phyloP scores from a whole-genome alignment of 1,284 basidiomycete genomes.

The Lentinula novae-zelandiae region DNA sequence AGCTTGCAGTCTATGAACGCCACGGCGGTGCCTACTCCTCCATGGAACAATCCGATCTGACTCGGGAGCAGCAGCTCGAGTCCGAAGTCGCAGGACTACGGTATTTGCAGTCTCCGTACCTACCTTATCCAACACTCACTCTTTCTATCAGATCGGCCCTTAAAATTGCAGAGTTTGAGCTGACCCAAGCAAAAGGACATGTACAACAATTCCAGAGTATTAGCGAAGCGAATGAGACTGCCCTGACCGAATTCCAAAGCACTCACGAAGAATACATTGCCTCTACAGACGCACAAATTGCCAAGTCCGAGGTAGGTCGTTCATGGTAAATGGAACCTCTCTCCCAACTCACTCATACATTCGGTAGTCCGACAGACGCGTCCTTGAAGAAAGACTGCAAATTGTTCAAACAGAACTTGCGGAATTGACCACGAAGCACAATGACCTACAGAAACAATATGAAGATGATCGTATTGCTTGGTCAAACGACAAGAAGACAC shows the following conservation, averaged over 20 bases:
- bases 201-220: slow-evolving; percentile 84
- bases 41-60: slow-evolving; percentile 41
- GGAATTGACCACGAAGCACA: slow-evolving; percentile 46
- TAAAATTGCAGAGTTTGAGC: slow-evolving; percentile 73
- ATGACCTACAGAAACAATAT: slow-evolving; percentile 60
- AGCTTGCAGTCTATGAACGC: slow-evolving; percentile 84
- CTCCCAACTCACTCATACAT: slow-evolving; percentile 3
- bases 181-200: slow-evolving; percentile 65
- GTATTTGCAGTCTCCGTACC: slow-evolving; percentile 33
- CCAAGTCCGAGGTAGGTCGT: slow-evolving; percentile 60
- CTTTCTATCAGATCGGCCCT: slow-evolving; percentile 54
- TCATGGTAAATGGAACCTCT: not conserved
- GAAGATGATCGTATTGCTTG: slow-evolving; percentile 67
- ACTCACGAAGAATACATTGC: slow-evolving; percentile 80
- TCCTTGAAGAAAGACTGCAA: slow-evolving; percentile 61
- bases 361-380: slow-evolving; percentile 61
- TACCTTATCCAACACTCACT: not conserved
- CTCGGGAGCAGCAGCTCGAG: slow-evolving; percentile 77
- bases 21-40: slow-evolving; percentile 38
- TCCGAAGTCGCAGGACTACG: slow-evolving; percentile 82
- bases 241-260: slow-evolving; percentile 63
- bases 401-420: slow-evolving; percentile 55
- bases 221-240: slow-evolving; percentile 76
- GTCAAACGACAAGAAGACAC: slow-evolving; percentile 72
- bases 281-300: slow-evolving; percentile 61